Base-by-base conservation (phyloP, 169 alveolate species). In the Babesia sp. region DNA sequence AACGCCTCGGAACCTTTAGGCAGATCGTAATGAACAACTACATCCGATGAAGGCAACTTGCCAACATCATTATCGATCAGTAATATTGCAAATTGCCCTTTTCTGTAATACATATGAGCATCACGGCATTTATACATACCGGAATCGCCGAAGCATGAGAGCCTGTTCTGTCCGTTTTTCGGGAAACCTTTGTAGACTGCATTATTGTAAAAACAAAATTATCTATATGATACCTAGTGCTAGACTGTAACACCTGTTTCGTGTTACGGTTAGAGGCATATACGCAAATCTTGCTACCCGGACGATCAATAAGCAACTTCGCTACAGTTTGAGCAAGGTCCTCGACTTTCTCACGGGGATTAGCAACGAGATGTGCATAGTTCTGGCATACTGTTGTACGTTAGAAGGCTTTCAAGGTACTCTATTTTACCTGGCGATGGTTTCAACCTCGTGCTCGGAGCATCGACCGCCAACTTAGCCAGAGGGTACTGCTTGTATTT, bases 21-120 rank as follows among this genome's bases (percentile, higher is more conserved):
- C 18, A 79, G 64, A 42, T 81, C 89, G 46, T 50, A 81, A 53
- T 81, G 89, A 11, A 79, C 50, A 8, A 79, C 75, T 29, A 60
- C 33, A 20, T 79, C 83, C 9, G 75, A 46, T n/a, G 42, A 29
- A 16, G 86, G 86, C 41, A 79, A 24, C 20, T 61, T 69, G 12
- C 75, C 69, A 20, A 33, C 2, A 12, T 46, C 69, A 20, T 24
- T 55, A 36, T 79, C 87, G 29, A 78, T 57, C 28, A 79, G 44
- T 24, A 79, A 34, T 0, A 79, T 37, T 12, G 66, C 59, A 29
- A 54, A 51, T 8, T 59, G 55, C 36, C 83, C 70, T 34, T 41
- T 70, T 41, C 87, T 79, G 50, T 16, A 26, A 8, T 9, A 7
- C 18, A 3, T 3, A 9, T 20, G 6, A 20, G 3, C 18, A 9